phyloP scores from a whole-genome alignment of 169 alveolate species.

The Plasmodium ovale region DNA sequence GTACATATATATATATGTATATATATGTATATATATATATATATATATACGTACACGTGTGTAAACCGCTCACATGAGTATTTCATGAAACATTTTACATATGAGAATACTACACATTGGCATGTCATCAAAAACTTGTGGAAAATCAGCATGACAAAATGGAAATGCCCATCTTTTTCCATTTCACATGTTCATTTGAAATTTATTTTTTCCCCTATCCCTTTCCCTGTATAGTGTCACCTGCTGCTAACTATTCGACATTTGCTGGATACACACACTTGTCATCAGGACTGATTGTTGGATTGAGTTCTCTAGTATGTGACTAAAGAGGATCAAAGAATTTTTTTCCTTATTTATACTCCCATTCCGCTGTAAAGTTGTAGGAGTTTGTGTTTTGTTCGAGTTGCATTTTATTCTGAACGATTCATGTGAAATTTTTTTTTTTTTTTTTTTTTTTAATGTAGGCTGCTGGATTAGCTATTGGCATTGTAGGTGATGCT shows the following conservation, averaged over 20 bases:
- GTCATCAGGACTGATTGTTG: slow-evolving; percentile 96
- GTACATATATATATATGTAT: background rate
- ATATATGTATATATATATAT: background rate
- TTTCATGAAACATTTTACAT: too few relatives aligned
- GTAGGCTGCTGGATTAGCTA: slow-evolving; percentile 99
- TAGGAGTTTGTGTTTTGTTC: too few relatives aligned
- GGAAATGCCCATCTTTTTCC: too few relatives aligned
- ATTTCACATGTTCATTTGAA: too few relatives aligned
- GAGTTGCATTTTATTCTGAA: background rate
- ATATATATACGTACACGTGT: background rate
- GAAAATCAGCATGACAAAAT: too few relatives aligned
- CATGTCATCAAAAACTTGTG: too few relatives aligned
- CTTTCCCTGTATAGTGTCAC: slow-evolving; percentile 14
- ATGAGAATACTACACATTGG: too few relatives aligned
- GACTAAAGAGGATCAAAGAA: slow-evolving; percentile 76
- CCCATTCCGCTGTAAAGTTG: too few relatives aligned
- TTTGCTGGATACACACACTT: slow-evolving; percentile 96
- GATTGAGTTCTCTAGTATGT: slow-evolving; percentile 90
- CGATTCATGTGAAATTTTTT: background rate
- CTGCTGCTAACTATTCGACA: slow-evolving; percentile 87
- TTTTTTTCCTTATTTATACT: background rate
- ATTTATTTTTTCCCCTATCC: too few relatives aligned
- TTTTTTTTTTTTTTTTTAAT: slow-evolving; percentile 14
- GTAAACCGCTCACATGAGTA: too few relatives aligned
- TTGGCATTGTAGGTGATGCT: slow-evolving; percentile 99